These are phyloP conservation scores for Exserohilum turcica DNA, from an alignment of 2,329 filamentous ascomycete species.

Conservation along the genomic window DNA sequence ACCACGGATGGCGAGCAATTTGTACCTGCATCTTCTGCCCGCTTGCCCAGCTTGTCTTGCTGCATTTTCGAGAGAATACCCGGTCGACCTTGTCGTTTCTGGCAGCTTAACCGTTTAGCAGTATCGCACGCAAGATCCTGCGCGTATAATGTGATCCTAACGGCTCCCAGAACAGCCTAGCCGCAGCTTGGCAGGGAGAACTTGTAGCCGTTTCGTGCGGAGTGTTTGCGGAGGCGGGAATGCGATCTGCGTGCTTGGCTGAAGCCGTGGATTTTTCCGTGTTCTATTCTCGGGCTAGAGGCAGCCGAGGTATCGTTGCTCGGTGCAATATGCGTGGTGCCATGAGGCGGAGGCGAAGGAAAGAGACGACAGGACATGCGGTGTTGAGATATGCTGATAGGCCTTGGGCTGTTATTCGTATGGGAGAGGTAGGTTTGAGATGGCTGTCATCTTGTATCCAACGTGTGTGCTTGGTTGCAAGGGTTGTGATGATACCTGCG, in stretches of 20 bases:
- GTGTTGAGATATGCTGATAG: no score
- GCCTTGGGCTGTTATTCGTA: no score
- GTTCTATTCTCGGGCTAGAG: conserved; percentile 15
- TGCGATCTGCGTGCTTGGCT: conserved; percentile 12
- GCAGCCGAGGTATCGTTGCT: conserved; percentile 9
- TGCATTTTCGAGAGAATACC: conserved; percentile 10
- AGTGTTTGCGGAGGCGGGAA: conserved; percentile 16
- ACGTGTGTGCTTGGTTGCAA: no score
- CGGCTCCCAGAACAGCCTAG: conserved; percentile 2
- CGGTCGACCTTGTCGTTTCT: conserved; percentile 20
- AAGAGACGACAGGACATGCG: no score
- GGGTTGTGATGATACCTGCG: no score
- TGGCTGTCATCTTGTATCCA: no score
- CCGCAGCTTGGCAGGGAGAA: conserved; percentile 10
- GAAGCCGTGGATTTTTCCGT: conserved; percentile 15
- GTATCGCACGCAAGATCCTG: conserved; percentile 19
- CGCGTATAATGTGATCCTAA: conserved; percentile 15
- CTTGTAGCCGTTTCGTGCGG: not conserved
- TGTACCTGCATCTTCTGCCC: conserved; percentile 15
- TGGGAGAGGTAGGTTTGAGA: no score
- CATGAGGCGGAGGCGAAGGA: not conserved
- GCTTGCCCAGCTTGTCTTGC: conserved; percentile 10
- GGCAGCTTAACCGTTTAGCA: conserved; percentile 15
- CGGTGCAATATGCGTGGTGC: not conserved
- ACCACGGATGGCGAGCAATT: conserved; percentile 2